A percentile compares a stretch with the other conserved stretches of the same genome.
These are phyloP conservation scores for Alternaria sp. DNA, from an alignment of 2,329 filamentous ascomycete genomes.

Conservation along the genomic window DNA sequence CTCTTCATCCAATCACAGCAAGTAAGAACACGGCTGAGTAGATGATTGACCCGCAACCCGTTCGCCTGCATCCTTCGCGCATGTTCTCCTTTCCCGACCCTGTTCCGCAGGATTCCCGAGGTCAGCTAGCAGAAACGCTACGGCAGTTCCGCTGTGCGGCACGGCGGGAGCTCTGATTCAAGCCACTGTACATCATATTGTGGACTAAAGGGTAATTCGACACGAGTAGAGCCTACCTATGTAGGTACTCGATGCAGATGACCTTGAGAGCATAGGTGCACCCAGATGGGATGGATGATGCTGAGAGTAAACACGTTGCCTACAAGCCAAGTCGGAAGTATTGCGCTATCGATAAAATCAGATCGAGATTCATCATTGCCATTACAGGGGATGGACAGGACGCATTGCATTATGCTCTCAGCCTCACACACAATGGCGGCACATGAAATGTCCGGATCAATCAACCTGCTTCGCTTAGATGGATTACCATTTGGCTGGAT, in stretches of 20 bases:
- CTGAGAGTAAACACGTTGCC: neutral
- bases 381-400: neutral
- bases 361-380: neutral
- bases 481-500: neutral
- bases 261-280: neutral
- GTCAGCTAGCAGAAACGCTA: neutral
- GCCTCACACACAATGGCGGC: neutral
- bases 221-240: neutral
- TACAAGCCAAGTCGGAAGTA: neutral
- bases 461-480: neutral
- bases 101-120: neutral
- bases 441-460: neutral
- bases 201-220: neutral
- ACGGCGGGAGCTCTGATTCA: neutral
- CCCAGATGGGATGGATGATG: neutral
- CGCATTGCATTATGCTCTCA: neutral
- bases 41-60: neutral
- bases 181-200: neutral
- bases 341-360: neutral
- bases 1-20: neutral
- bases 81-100: neutral
- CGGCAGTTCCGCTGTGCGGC: neutral
- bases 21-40: neutral
- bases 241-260: neutral
- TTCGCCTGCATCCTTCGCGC: neutral